Percentiles rank a stretch among this genome's conserved stretches.
Evolutionary conservation across 352 stramenopile species (phyloP).

Genomic region (Globisporangium nagaii): DNA sequence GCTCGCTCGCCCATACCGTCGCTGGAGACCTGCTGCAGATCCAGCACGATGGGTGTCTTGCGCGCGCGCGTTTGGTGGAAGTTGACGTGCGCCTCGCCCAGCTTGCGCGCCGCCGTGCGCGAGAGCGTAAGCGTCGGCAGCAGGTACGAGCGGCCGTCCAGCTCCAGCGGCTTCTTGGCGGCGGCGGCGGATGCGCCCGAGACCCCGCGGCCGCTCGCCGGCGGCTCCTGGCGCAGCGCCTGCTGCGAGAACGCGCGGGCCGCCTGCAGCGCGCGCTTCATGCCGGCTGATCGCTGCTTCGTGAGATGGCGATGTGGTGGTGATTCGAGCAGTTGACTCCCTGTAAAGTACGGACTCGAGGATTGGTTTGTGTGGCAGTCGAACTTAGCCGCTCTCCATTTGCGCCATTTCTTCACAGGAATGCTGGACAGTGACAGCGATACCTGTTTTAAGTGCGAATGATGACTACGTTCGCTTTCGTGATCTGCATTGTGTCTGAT

Average conservation of each 20-base stretch:
- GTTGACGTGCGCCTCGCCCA: conserved; percentile 21
- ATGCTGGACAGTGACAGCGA: background rate
- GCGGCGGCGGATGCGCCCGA: conserved; percentile 13
- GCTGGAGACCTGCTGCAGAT: conserved; percentile 68
- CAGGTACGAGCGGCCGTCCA: conserved; percentile 67
- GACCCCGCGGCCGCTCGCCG: conserved; percentile 24
- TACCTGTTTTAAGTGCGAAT: background rate
- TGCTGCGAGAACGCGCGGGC: conserved; percentile 58
- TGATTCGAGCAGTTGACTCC: background rate
- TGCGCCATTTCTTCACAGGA: background rate
- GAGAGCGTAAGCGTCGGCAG: conserved; percentile 62
- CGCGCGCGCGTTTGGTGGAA: conserved; percentile 38
- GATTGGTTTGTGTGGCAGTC: background rate
- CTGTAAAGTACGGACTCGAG: background rate
- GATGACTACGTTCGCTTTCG: background rate
- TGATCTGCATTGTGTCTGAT: background rate
- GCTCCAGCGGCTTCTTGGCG: conserved; percentile 26
- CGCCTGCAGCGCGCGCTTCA: conserved; percentile 27
- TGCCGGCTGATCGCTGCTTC: conserved; percentile 5
- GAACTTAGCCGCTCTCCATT: background rate
- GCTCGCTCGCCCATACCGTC: too few species aligned
- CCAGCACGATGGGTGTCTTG: conserved; percentile 60
- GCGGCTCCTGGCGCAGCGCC: conserved; percentile 38
- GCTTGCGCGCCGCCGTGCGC: conserved; percentile 18
- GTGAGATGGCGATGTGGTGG: background rate